Evolutionary conservation across 805 yeast genomes (phyloP), one percentile per base, ranked within the genome.

Genomic region (Blastobotrys parvus): DNA sequence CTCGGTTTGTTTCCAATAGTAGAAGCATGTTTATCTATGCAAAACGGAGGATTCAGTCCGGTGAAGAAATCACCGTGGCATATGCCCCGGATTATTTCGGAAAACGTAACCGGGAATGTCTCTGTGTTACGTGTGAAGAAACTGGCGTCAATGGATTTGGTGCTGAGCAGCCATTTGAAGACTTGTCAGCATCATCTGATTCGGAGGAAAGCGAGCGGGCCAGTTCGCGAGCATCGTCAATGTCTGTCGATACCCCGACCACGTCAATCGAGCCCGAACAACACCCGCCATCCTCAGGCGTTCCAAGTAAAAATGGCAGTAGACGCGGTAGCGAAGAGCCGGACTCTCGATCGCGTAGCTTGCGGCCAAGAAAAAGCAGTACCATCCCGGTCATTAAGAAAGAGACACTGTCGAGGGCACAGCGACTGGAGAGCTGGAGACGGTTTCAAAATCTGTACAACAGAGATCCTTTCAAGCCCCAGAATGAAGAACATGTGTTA

Each of bases 11-110:
- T 3, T 52, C 67, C 2, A 44, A 47, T 0, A 53, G 57, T 10
- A 42, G 39, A 21, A 62, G 55, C 5, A 59, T 71, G 57, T 51
- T 54, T 18, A 54, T 71, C 3, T 47, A 55, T 4, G 64, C 74
- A 1, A 46, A 45, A 1, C 56, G 65, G 22, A 54, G 47, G 5
- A 71, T 71, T 17, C 39, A 53, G 0, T 52, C 60, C 2, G 75
- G 75, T n/a, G 73, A 71, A 50, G 74, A 71, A 49, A 65, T 71
- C 25, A 69, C 75, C 3, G 74, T 70, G 3, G 47, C 49, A 22
- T 71, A 71, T 50, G 59, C 75, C 1, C 50, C 59, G 3, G 60
- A 61, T 46, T 71, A 71, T 46, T 71, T 71, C 50, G 76, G 76
- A 16, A 49, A 45, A 23, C 41, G 55, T 13, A 71, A 71, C 46